Evolutionary conservation across 257 asterid species (phyloP).

Genomic region (Solanum paucissectum): DNA sequence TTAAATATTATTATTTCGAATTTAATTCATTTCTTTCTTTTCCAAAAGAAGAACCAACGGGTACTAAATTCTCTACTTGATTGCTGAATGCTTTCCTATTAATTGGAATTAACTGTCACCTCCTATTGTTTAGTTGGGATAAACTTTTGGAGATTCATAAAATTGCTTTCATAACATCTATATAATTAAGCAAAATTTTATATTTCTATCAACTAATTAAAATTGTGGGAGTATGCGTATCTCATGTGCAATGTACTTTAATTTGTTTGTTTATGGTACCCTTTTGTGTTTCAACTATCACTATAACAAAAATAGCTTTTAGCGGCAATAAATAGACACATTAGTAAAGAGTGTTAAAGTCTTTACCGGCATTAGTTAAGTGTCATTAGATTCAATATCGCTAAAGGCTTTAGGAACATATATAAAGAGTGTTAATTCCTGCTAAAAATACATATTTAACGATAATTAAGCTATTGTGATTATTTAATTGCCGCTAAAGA

Average conservation of each 20-base stretch:
- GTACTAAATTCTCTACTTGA: background rate
- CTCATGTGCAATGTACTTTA: background rate
- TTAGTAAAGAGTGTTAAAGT: no score
- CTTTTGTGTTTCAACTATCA: background rate
- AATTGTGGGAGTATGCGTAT: background rate
- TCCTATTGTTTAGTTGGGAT: background rate
- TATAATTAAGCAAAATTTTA: background rate
- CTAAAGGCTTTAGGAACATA: rapidly evolving
- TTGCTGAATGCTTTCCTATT: background rate
- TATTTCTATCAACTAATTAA: background rate
- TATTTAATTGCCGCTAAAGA: no score
- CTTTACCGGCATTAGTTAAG: no score
- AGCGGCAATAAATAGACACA: rapidly evolving
- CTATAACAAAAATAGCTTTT: no score
- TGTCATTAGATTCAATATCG: no score
- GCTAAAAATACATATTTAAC: no score
- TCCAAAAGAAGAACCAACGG: background rate
- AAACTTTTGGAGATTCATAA: background rate
- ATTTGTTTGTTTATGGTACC: background rate
- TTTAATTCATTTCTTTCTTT: background rate
- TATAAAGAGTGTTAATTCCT: rapidly evolving
- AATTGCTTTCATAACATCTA: background rate
- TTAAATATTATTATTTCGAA: background rate
- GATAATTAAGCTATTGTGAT: rapidly evolving
- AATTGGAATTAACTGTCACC: background rate